Percentiles rank a stretch among this genome's conserved stretches.
Conservation (phyloP, 192 early-diverging fungal species). For the Irineochytrium annulatum region DNA sequence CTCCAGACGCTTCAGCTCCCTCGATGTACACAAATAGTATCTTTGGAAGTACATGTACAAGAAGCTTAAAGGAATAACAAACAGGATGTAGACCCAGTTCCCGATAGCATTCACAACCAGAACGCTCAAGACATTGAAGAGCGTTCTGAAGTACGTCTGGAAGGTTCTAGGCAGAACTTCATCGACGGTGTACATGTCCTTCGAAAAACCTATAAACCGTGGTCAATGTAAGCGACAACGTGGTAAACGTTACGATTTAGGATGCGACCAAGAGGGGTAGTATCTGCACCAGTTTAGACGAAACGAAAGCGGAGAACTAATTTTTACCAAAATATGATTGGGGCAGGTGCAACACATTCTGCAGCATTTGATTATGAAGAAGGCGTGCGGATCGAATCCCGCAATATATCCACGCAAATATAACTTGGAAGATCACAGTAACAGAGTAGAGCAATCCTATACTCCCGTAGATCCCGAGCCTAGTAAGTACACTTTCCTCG, state of each 20-base stretch:
- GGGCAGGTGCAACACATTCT: conserved; percentile 66
- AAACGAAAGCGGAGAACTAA: neutral
- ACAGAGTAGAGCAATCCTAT: conserved; percentile 71
- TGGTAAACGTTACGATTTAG: too few species aligned
- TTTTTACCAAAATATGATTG: conserved; percentile 76
- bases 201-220: too few species aligned
- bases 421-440: conserved; percentile 60
- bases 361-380: conserved; percentile 73
- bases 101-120: conserved; percentile 48
- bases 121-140: conserved; percentile 46
- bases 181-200: conserved; percentile 78
- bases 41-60: conserved; percentile 52
- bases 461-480: conserved; percentile 75
- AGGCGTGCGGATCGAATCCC: conserved; percentile 72
- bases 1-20: conserved; percentile 58
- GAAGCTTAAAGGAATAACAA: conserved; percentile 45
- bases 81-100: conserved; percentile 40
- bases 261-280: conserved; percentile 79
- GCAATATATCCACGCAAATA: conserved; percentile 75
- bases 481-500: conserved; percentile 46
- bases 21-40: conserved; percentile 50
- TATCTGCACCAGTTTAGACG: conserved; percentile 18
- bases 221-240: too few species aligned
- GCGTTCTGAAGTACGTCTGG: conserved; percentile 45
- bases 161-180: conserved; percentile 55